Percentiles rank a stretch among this genome's conserved stretches.
Conservation (phyloP, 2,329 filamentous ascomycete genomes). For the Beauveria pseudobassiana region DNA sequence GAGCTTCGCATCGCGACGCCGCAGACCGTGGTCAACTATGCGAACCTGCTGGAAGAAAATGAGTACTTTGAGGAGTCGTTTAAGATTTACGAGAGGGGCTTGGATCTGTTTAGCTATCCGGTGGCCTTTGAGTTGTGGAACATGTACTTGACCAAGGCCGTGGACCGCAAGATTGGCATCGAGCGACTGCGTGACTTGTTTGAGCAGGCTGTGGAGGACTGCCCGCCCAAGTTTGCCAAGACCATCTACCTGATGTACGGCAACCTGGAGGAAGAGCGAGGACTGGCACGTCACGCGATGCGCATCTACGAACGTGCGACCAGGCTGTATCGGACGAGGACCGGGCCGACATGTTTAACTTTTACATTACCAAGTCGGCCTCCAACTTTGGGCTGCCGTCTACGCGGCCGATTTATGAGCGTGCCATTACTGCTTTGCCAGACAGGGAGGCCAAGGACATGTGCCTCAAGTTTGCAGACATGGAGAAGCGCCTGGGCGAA, state of each 20-base stretch:
- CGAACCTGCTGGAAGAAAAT: constrained; percentile 88
- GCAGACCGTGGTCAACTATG: constrained; percentile 97
- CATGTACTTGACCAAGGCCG: constrained; percentile 91
- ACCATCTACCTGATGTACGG: constrained; percentile 97
- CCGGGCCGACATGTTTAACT: constrained; percentile 95
- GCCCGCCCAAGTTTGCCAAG: constrained; percentile 93
- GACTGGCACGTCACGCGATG: constrained; percentile 93
- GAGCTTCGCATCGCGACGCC: constrained; percentile 96
- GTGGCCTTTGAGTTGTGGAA: constrained; percentile 99
- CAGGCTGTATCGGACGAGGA: constrained; percentile 92
- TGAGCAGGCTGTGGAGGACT: constrained; percentile 92
- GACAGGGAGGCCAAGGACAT: constrained; percentile 92
- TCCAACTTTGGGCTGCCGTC: constrained; percentile 97
- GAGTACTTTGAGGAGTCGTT: constrained; percentile 96
- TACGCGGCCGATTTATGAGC: constrained; percentile 90
- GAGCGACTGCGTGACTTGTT: constrained; percentile 91
- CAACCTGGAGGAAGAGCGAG: constrained; percentile 90
- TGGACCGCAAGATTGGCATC: constrained; percentile 92
- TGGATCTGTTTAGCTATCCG: constrained; percentile 97
- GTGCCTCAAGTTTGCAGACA: constrained; percentile 98
- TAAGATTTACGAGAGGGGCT: constrained; percentile 91
- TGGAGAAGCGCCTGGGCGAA: constrained; percentile 85
- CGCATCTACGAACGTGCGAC: constrained; percentile 97
- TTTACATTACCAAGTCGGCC: constrained; percentile 97
- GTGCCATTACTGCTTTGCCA: constrained; percentile 86